Evolutionary conservation across 345 rosid species (phyloP).

Genomic region (Gossypium rotundifolium): DNA sequence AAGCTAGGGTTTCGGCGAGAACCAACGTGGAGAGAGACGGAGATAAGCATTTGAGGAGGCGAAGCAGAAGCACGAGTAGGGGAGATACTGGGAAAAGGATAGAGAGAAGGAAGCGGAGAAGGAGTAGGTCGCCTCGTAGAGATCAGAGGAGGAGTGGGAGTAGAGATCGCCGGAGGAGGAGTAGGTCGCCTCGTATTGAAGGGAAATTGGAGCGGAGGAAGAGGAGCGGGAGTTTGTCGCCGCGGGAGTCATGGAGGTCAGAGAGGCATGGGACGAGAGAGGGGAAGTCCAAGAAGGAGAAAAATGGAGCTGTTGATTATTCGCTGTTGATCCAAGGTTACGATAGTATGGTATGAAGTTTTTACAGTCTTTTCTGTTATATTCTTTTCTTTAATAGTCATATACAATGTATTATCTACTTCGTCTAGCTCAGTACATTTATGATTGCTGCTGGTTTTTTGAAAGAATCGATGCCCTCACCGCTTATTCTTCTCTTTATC

Average conservation of each 20-base stretch:
- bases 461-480: neutral
- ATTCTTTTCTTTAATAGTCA: neutral
- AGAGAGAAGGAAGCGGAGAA: slow-evolving; percentile 22
- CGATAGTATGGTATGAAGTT: slow-evolving; percentile 52
- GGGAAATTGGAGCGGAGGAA: slow-evolving; percentile 13
- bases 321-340: slow-evolving; percentile 59
- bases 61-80: slow-evolving; percentile 38
- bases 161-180: slow-evolving; percentile 4
- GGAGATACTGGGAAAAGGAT: slow-evolving; percentile 34
- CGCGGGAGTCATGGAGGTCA: slow-evolving; percentile 24
- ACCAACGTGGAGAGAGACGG: slow-evolving; percentile 25
- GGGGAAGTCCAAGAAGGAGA: slow-evolving; percentile 35
- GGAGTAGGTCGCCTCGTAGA: slow-evolving; percentile 27
- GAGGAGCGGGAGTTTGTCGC: slow-evolving; percentile 33
- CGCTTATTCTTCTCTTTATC: neutral
- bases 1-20: slow-evolving; percentile 30
- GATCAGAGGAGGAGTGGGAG: slow-evolving; percentile 30
- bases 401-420: neutral
- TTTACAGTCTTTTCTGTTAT: neutral
- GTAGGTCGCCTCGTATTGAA: neutral
- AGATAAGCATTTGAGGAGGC: slow-evolving; percentile 34
- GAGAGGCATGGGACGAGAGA: slow-evolving; percentile 23
- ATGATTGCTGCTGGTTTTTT: neutral
- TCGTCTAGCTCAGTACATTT: neutral
- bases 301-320: slow-evolving; percentile 41